Evolutionary conservation across 352 stramenopile genomes (phyloP), one percentile per base, ranked within the genome.

Genomic region (Albugo laibachii): DNA sequence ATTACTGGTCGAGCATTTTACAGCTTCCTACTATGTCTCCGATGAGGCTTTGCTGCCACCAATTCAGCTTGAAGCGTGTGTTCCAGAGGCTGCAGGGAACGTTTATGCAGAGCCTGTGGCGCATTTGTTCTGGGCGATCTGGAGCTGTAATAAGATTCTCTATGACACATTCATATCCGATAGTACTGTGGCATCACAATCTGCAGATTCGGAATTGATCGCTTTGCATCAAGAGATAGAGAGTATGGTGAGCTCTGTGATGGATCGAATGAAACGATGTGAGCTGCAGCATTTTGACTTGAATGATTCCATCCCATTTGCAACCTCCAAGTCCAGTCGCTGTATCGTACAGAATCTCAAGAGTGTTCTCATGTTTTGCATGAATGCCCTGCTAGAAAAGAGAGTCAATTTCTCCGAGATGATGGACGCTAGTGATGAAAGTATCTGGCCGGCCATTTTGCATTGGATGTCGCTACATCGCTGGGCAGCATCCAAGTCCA

Each of bases 221-320:
- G 50, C 64, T 21, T 31, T 31, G 24, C 24, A 31, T 31, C 52
- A 60, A 11, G n/a, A 41, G 1, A 54, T 67, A 27, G 45, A 65
- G 3, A 20, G 41, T n/a, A 60, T 56, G 8, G 34, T 73, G 8
- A 47, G 48, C 5, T 41, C 62, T 15, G 38, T 76, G 14, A 67
- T 76, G 45, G 60, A 70, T 48, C 53, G 65, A 27, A 57, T 76
- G 50, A 69, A 69, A 45, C 56, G 61, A 5, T 69, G 65, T 39
- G 61, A 69, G 40, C 41, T 73, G 1, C 47, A 45, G 1, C 61
- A 76, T 48, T 73, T 73, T 40, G 65, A 76, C 15, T 59, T 76
- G 14, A 61, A 76, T 48, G 68, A 71, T 45, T 58, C 57, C 37
- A 49, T 63, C 5, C 59, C 60, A 10, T 73, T 76, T 20, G 55